A percentile compares a stretch with the other conserved stretches of the same genome.
These are phyloP conservation scores for Nemania sp. DNA, from an alignment of 2,329 filamentous ascomycete species.

Conservation along the genomic window DNA sequence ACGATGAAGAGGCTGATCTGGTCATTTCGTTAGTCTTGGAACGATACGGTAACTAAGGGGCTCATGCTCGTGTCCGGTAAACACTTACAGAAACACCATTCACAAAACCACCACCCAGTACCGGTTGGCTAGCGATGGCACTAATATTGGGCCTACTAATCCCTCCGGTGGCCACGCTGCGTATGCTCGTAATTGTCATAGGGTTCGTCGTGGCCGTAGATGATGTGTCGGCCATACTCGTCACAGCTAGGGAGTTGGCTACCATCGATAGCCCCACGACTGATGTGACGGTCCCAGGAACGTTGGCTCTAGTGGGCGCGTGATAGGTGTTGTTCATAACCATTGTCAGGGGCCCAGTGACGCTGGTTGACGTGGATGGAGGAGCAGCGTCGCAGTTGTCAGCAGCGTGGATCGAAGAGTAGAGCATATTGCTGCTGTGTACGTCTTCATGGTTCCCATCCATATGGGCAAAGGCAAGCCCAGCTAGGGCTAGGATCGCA, in stretches of 20 bases:
- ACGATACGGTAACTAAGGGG: not conserved
- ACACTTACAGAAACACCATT: conserved; percentile 34
- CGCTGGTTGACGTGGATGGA: not conserved
- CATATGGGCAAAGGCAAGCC: conserved; percentile 33
- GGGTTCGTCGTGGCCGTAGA: conserved; percentile 17
- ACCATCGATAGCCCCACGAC: not conserved
- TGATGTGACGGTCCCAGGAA: not conserved
- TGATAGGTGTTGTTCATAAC: conserved; percentile 1
- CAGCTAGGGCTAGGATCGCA: conserved; percentile 32
- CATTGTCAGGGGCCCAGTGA: conserved; percentile 13
- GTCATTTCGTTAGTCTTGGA: conserved; percentile 20
- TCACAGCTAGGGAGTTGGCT: conserved; percentile 7
- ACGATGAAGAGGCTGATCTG: conserved; percentile 34
- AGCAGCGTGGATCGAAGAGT: not conserved
- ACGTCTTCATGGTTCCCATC: conserved; percentile 23
- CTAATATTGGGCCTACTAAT: conserved; percentile 26
- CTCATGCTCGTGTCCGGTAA: not conserved
- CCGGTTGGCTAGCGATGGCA: conserved; percentile 26
- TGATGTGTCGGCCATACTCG: conserved; percentile 2
- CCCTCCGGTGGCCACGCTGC: conserved; percentile 24
- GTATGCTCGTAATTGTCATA: conserved; percentile 2
- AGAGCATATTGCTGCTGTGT: conserved; percentile 10
- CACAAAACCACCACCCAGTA: conserved; percentile 24
- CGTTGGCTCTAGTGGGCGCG: not conserved
- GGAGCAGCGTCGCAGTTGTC: not conserved